Percentiles rank a stretch among this genome's conserved stretches.
phyloP scores from a whole-genome alignment of 139 green algal genomes.

The Chlamydomonas applanata region DNA sequence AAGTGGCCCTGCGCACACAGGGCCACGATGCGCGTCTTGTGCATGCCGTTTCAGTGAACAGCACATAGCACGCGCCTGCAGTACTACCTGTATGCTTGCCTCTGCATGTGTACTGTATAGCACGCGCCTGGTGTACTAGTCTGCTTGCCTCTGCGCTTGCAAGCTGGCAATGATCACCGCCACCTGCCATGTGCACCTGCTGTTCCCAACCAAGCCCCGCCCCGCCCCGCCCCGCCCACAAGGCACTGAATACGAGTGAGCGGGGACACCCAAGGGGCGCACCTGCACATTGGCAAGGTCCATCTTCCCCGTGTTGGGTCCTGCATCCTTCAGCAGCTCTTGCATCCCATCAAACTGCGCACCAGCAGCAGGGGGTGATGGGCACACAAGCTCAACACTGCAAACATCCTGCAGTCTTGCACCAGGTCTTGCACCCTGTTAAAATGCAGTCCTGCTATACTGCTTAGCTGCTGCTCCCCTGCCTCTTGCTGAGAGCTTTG shows the following conservation, averaged over 20 bases:
- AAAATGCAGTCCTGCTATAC: no score
- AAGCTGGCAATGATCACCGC: neutral
- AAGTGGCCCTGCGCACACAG: constrained; percentile 64
- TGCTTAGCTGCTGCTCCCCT: no score
- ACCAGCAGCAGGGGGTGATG: no score
- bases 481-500: no score
- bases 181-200: neutral
- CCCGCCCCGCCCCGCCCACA: no score
- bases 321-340: constrained; percentile 42
- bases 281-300: constrained; percentile 53
- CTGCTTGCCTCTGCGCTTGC: no score
- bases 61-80: neutral
- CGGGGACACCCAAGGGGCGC: neutral
- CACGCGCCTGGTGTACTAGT: no score
- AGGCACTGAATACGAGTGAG: no score
- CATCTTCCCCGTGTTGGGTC: constrained; percentile 36
- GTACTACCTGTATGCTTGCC: no score
- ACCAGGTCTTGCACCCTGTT: no score
- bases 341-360: constrained; percentile 31
- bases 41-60: neutral
- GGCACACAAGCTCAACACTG: neutral
- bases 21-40: neutral
- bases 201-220: neutral
- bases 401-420: constrained; percentile 2
- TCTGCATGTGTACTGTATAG: no score